Base-by-base conservation (phyloP, 345 rosid species). In the Orychophragmus violaceus region DNA sequence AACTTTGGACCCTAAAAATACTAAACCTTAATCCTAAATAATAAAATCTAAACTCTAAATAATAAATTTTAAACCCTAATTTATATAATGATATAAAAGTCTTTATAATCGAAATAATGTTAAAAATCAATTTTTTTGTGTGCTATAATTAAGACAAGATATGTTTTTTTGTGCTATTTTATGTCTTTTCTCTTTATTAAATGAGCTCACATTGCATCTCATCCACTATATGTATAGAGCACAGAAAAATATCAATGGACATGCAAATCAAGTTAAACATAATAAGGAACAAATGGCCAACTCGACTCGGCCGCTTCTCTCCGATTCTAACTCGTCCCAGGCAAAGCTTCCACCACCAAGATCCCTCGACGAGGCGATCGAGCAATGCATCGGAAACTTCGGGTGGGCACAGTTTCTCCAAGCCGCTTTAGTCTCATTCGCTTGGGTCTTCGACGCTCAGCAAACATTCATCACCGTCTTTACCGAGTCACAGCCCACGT, bases 391-490 rank as follows among this genome's bases (percentile, higher is more conserved):
- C 1, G 84, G 80, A 54, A 66, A 77, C 58, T 80, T 84, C 37
- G 77, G 84, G 22, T 61, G 71, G 76, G 59, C 65, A 6, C 87
- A 81, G 74, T 71, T 78, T 46, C 14, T 78, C 8, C 92, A 87
- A 72, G 77, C 81, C 23, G 30, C 72, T 37, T 70, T 87, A n/a
- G 83, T 87, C 24, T 84, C 92, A 19, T 33, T 79, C 28, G 69
- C 89, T 10, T 66, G 80, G 81, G 8, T 75, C 65, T 86, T 87
- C 60, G 89, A 84, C 54, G 89, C 84, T 16, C 89, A 87, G 30
- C 92, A 87, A 72, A 78, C 89, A 11, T 84, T 87, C 71, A 76
- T 84, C 29, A 81, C 76, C 54, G 80, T 84, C 48, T 86, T 81
- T 68, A 78, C 92, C 2, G 92, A 86, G 48, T 71, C 83, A 5